Base-by-base conservation (phyloP, 1,284 basidiomycete genomes). In the Wallemia mellicola region DNA sequence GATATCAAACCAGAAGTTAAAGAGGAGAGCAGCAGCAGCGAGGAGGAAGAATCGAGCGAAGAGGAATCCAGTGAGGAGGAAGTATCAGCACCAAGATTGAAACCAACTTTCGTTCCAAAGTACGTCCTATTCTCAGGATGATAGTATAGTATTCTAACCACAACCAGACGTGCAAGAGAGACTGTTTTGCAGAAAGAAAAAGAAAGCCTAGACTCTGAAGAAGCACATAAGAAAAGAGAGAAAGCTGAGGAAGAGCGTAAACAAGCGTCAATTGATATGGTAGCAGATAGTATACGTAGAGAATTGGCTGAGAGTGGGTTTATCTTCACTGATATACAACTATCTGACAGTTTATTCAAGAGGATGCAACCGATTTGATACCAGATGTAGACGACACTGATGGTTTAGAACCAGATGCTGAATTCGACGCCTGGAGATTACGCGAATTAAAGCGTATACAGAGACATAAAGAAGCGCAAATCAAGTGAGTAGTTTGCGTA, bases 351-450 rank as follows among this genome's bases (percentile, higher is more conserved):
- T 27, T 22, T 69, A 30, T 24, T 7, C 26, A 67, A 92, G 86
- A 86, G 76, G 83, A 91, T 70, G 83, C 85, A 63, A 80, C 84
- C 60, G 82, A 83, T 22, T 69, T 81, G 17, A 73, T 83, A 27
- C 82, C 83, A 1, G 89, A 95, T 62, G 77, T 98, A 0, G 91
- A 96, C 71, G 94, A 98, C 69, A 85, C 86, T 1, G 94, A 99
- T 67, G 91, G 85, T 1, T 33, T 59, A 2, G 91, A 98, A 66
- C 86, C 89, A 1, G 77, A 79, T 25, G 82, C 71, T 58, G 94
- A 99, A 70, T 99, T 99, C 64, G 86, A 92, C 66, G 86, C 83
- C 0, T 99, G 94, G 94, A 79, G 89, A 59, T 70, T 92, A 56
- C 79, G 94, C 61, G 94, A 99, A 69, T 77, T 98, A 2, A 80